Conservation (phyloP, 164 flowering plant species). For the Magnolia kwangsiensis region DNA sequence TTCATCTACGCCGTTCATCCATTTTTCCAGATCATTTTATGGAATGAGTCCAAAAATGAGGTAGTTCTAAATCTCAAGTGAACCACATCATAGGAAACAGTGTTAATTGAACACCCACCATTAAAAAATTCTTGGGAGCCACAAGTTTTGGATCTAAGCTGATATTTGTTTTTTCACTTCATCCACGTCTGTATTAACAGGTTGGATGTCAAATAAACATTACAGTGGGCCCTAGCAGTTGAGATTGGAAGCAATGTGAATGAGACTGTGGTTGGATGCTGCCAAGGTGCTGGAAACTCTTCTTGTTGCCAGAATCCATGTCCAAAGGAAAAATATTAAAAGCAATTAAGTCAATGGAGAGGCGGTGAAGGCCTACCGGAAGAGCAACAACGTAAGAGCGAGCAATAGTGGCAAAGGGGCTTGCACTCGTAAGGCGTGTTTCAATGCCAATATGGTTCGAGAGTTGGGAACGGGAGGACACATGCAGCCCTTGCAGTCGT, state of each 20-base stretch:
- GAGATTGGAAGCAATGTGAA: slow-evolving; percentile 14
- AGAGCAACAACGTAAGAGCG: slow-evolving; percentile 26
- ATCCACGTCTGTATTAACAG: too few relatives aligned
- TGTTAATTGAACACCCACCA: too few relatives aligned
- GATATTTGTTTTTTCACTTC: too few relatives aligned
- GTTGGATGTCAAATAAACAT: too few relatives aligned
- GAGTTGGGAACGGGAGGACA: slow-evolving; percentile 92
- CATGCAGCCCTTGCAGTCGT: slow-evolving; percentile 81
- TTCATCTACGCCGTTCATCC: too few relatives aligned
- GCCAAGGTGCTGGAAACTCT: slow-evolving; percentile 49
- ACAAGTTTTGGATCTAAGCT: too few relatives aligned
- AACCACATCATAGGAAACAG: too few relatives aligned
- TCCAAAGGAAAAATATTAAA: slow-evolving; percentile 16
- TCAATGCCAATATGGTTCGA: slow-evolving; percentile 75
- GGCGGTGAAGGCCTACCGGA: slow-evolving; percentile 9
- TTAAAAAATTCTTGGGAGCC: too few relatives aligned
- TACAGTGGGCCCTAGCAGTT: slow-evolving; percentile 8
- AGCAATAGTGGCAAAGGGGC: slow-evolving; percentile 29
- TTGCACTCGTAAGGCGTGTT: slow-evolving; percentile 42
- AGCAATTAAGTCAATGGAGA: slow-evolving; percentile 13
- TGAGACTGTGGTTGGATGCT: slow-evolving; percentile 41
- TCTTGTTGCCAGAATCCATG: slow-evolving; percentile 54
- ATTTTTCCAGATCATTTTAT: too few relatives aligned
- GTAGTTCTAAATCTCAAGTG: too few relatives aligned
- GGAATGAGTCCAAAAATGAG: too few relatives aligned